phyloP scores from a whole-genome alignment of 495 filamentous ascomycete genomes.

The Aspergillus egyptiacus region DNA sequence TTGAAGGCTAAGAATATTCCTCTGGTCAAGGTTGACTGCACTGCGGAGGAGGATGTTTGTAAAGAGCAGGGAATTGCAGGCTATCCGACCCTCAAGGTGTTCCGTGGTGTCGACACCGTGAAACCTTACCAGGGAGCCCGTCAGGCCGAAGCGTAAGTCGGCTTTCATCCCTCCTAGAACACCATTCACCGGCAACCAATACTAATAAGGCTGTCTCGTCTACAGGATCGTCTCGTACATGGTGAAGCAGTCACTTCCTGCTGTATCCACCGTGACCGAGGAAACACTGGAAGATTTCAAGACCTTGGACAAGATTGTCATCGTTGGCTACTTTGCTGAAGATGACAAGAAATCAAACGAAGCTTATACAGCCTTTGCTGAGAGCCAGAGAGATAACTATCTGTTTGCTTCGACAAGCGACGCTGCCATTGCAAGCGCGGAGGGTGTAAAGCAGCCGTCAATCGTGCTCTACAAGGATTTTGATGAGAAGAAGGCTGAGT shows the following conservation, averaged over 20 bases:
- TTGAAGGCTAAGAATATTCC: slow-evolving; percentile 94
- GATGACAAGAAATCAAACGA: slow-evolving; percentile 82
- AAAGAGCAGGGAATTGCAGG: slow-evolving; percentile 85
- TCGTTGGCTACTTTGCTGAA: slow-evolving; percentile 79
- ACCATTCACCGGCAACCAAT: too few relatives aligned
- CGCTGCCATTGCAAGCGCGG: slow-evolving; percentile 75
- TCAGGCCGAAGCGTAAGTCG: slow-evolving; percentile 77
- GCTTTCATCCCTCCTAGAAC: background rate
- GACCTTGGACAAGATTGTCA: slow-evolving; percentile 92
- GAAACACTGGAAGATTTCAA: slow-evolving; percentile 92
- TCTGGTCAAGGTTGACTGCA: slow-evolving; percentile 94
- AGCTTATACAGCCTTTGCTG: slow-evolving; percentile 72
- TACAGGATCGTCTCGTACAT: slow-evolving; percentile 93
- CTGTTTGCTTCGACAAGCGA: slow-evolving; percentile 87
- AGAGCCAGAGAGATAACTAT: slow-evolving; percentile 80
- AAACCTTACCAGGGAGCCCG: slow-evolving; percentile 81
- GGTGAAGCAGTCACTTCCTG: slow-evolving; percentile 95
- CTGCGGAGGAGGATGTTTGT: slow-evolving; percentile 87
- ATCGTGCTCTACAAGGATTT: slow-evolving; percentile 97
- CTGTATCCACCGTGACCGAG: slow-evolving; percentile 73
- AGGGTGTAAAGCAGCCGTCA: slow-evolving; percentile 79
- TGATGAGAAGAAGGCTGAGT: slow-evolving; percentile 89
- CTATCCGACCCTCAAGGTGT: slow-evolving; percentile 97
- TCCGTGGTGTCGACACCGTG: slow-evolving; percentile 83
- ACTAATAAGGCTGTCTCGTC: background rate